A percentile compares a stretch with the other conserved stretches of the same genome.
Evolutionary conservation across 352 stramenopile species (phyloP).

Genomic region (Pythium biforme): DNA sequence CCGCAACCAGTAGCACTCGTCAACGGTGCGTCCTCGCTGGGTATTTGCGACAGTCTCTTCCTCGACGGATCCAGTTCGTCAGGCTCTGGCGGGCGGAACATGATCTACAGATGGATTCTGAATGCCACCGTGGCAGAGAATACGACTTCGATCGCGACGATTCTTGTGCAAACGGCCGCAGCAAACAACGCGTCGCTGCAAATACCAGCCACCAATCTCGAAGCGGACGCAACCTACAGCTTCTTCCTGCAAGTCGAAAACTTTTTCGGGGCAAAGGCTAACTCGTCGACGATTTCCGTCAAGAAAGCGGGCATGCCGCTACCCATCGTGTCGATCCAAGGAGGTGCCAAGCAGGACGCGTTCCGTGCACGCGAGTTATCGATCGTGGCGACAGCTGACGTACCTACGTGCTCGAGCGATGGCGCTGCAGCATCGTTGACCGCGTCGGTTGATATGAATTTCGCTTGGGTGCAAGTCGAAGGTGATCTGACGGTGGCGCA

Average conservation of each 20-base stretch:
- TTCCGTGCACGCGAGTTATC: slow-evolving; percentile 43
- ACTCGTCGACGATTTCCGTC: slow-evolving; percentile 42
- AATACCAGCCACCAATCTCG: slow-evolving; percentile 33
- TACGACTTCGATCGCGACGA: slow-evolving; percentile 24
- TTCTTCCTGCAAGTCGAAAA: slow-evolving; percentile 50
- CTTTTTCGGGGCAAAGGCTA: slow-evolving; percentile 46
- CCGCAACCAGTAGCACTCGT: slow-evolving; percentile 44
- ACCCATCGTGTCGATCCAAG: slow-evolving; percentile 54
- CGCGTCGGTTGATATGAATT: slow-evolving; percentile 45
- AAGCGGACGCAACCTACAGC: slow-evolving; percentile 41
- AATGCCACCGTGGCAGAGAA: slow-evolving; percentile 24
- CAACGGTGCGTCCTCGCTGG: slow-evolving; percentile 45
- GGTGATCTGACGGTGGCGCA: slow-evolving; percentile 39
- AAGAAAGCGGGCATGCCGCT: slow-evolving; percentile 50
- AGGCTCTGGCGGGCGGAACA: slow-evolving; percentile 50
- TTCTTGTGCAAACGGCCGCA: slow-evolving; percentile 27
- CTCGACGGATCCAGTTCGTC: slow-evolving; percentile 54
- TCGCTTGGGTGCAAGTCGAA: slow-evolving; percentile 48
- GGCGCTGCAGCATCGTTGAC: slow-evolving; percentile 11
- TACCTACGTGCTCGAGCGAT: slow-evolving; percentile 36
- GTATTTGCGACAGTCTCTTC: slow-evolving; percentile 57
- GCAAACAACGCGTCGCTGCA: slow-evolving; percentile 43
- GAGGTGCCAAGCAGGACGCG: slow-evolving; percentile 36
- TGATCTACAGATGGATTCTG: slow-evolving; percentile 57
- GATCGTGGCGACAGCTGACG: slow-evolving; percentile 43